Evolutionary conservation across 208 protist species (phyloP).

Genomic region (Acanthamoeba culbertsoni): DNA sequence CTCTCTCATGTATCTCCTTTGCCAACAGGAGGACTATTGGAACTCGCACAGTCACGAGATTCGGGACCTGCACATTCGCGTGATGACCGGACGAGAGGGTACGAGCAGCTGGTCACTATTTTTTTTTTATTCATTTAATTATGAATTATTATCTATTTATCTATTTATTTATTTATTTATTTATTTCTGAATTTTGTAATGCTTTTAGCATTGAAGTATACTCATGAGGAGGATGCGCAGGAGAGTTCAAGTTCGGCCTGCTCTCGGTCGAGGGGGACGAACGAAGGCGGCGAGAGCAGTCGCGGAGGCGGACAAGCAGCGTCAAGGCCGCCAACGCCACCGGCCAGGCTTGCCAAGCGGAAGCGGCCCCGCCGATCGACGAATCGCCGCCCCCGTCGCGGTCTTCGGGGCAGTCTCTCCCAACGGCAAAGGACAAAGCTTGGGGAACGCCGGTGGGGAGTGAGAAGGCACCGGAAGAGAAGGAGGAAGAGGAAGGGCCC

Average conservation of each 20-base stretch:
- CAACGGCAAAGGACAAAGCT: no score
- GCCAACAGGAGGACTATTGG: conserved; percentile 13
- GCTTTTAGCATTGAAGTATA: no score
- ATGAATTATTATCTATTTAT: background rate
- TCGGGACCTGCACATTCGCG: conserved; percentile 1
- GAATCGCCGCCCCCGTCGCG: no score
- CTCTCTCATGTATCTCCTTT: background rate
- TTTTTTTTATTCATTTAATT: background rate
- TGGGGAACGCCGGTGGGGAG: background rate
- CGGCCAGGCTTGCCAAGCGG: no score
- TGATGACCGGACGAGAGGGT: conserved; percentile 21
- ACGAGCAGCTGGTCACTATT: background rate
- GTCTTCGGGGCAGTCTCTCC: no score
- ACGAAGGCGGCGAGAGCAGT: background rate
- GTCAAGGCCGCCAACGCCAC: background rate
- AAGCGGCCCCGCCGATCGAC: background rate
- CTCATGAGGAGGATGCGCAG: no score
- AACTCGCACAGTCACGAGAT: background rate
- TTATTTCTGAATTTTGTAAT: no score
- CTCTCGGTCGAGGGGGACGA: conserved; percentile 22
- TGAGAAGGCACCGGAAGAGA: background rate
- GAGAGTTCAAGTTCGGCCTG: conserved; percentile 27
- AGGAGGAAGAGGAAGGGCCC: no score
- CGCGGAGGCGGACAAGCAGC: background rate
- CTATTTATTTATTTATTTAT: no score